phyloP scores from a whole-genome alignment of 1,139 yeast species.

The Diutina rugosa region DNA sequence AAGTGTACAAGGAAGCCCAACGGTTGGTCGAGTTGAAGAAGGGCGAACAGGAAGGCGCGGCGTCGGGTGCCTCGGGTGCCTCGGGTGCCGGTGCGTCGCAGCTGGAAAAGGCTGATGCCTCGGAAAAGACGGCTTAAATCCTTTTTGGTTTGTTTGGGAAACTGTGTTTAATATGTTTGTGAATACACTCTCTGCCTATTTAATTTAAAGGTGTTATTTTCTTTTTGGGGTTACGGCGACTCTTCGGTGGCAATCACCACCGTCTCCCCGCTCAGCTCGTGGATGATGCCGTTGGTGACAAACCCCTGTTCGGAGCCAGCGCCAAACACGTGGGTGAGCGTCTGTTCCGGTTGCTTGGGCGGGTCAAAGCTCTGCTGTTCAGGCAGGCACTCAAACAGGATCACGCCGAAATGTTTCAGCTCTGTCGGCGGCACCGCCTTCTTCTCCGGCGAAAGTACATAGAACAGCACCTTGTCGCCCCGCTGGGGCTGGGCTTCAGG shows the following conservation, averaged over 20 bases:
- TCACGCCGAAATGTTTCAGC: constrained; percentile 4
- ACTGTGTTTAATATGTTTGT: background rate
- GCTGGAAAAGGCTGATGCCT: background rate
- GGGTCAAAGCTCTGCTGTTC: constrained; percentile 6
- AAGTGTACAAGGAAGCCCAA: constrained; percentile 63
- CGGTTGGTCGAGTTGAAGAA: constrained; percentile 52
- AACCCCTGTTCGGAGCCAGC: background rate
- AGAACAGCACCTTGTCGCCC: constrained; percentile 37
- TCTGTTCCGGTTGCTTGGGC: background rate
- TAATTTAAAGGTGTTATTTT: no score
- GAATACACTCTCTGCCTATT: background rate
- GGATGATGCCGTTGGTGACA: background rate
- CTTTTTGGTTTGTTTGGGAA: no score
- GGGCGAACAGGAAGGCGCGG: constrained; percentile 4
- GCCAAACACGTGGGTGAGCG: background rate
- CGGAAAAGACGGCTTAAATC: background rate
- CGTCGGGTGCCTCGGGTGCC: background rate
- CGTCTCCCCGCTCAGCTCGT: background rate
- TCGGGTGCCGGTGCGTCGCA: background rate
- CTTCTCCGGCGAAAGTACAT: constrained; percentile 30
- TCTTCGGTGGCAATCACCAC: background rate
- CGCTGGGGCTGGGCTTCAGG: constrained; percentile 33
- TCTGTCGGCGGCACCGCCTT: constrained; percentile 7
- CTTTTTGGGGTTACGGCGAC: background rate
- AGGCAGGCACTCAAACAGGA: constrained; percentile 7